Evolutionary conservation across 768 basidiomycete species (phyloP).

Genomic region (Mycena haematopus): DNA sequence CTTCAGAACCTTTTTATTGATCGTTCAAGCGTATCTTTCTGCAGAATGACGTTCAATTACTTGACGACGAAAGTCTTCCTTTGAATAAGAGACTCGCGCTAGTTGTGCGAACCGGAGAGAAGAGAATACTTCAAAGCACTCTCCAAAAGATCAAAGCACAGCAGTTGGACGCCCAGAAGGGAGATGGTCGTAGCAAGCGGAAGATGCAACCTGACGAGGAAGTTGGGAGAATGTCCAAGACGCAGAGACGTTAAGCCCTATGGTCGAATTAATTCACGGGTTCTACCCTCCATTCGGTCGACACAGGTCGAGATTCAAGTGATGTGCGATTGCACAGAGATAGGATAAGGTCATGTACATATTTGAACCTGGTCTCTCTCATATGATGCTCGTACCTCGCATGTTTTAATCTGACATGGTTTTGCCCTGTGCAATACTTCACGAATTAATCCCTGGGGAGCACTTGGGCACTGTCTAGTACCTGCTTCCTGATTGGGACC

Average conservation of each 20-base stretch:
- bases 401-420: too few species aligned
- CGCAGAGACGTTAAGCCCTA: conserved; percentile 9
- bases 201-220: conserved; percentile 18
- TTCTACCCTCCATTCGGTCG: neutral
- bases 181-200: conserved; percentile 12
- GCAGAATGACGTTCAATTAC: conserved; percentile 59
- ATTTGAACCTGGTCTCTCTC: too few species aligned
- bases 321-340: too few species aligned
- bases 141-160: conserved; percentile 32
- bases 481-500: too few species aligned
- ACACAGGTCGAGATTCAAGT: too few species aligned
- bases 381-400: too few species aligned
- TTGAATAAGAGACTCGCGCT: conserved; percentile 65
- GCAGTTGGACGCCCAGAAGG: conserved; percentile 1
- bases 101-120: conserved; percentile 82
- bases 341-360: too few species aligned
- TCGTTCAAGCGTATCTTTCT: conserved; percentile 25
- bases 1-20: neutral
- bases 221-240: conserved; percentile 10
- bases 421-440: too few species aligned
- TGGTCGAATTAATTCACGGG: neutral
- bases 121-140: conserved; percentile 59
- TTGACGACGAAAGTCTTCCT: conserved; percentile 39
- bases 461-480: too few species aligned
- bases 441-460: too few species aligned